phyloP scores from a whole-genome alignment of 495 filamentous ascomycete genomes.

The Talaromyces nanjingensis region DNA sequence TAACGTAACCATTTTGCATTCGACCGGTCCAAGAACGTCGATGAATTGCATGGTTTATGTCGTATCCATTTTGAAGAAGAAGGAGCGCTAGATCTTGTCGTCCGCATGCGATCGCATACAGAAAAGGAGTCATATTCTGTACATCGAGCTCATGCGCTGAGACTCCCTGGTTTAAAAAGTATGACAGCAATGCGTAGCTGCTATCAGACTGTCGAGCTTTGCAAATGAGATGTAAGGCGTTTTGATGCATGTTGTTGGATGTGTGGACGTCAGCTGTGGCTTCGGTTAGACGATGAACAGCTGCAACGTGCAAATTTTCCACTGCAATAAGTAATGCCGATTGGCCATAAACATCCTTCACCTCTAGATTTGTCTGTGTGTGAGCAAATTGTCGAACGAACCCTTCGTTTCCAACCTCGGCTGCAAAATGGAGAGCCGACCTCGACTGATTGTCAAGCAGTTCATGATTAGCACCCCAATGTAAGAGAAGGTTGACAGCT shows the following conservation, averaged over 20 bases:
- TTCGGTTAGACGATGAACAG: background rate
- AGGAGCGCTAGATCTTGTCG: background rate
- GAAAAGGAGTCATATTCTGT: conserved; percentile 5
- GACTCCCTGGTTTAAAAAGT: background rate
- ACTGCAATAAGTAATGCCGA: conserved; percentile 2
- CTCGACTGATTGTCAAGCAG: background rate
- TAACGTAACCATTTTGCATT: background rate
- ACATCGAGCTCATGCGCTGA: background rate
- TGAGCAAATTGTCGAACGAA: background rate
- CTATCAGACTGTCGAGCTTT: background rate
- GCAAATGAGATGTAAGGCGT: conserved; percentile 6
- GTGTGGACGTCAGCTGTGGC: background rate
- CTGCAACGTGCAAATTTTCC: background rate
- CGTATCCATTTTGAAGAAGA: conserved; percentile 1
- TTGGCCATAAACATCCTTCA: conserved; percentile 4
- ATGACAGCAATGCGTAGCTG: conserved; percentile 2
- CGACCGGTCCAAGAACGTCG: background rate
- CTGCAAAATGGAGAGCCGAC: conserved; percentile 3
- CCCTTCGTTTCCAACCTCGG: background rate
- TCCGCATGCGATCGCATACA: conserved; percentile 1
- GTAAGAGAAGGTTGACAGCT: conserved; percentile 5
- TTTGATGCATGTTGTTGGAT: conserved; percentile 1
- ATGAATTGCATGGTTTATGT: conserved; percentile 1
- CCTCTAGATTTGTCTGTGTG: background rate
- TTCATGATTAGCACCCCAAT: background rate